Evolutionary conservation across 1,284 basidiomycete species (phyloP), one percentile per base, ranked within the genome.

Genomic region (Fomitiporia mediterranea): DNA sequence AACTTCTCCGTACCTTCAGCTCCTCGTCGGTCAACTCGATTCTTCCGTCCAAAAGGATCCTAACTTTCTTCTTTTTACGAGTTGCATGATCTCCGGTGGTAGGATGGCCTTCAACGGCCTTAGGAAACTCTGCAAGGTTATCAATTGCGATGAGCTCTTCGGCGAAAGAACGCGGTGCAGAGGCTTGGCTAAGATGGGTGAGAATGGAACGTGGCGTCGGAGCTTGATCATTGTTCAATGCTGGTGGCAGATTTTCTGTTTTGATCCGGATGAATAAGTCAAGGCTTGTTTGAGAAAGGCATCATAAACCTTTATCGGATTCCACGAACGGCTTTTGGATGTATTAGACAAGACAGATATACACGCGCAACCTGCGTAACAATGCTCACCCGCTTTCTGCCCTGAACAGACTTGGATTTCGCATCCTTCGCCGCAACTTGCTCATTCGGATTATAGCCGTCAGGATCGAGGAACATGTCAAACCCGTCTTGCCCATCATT

Each of bases 21-120:
- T 91, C 88, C 13, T 87, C 84, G 57, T 91, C 86, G 2, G 86
- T 87, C 27, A 91, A 70, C 65, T 91, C 89, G 4, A 81, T 91
- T 58, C 85, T 76, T 4, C 74, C 68, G 67, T 91, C 89, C 4
- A 91, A 56, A 1, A 75, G 62, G 7, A 72, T 52, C 30, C 69
- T 62, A 8, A 70, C 68, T n/a, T 71, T 70, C 60, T 74, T 76
- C 5, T 63, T 42, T 53, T 40, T 60, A 62, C 3, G 48, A 32
- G 32, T n/a, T 8, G 40, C 52, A 56, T 54, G 56, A 1, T 11
- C 19, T 4, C 25, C 23, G 8, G 34, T 13, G 11, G 4, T n/a
- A 40, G 21, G 27, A 21, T 46, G 21, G 5, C 34, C 50, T 39
- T 57, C 37, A 17, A 39, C 35, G 8, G 39, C 37, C 25, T 52